Conservation (phyloP, 495 filamentous ascomycete genomes). For the Lasiosphaeria hispida region DNA sequence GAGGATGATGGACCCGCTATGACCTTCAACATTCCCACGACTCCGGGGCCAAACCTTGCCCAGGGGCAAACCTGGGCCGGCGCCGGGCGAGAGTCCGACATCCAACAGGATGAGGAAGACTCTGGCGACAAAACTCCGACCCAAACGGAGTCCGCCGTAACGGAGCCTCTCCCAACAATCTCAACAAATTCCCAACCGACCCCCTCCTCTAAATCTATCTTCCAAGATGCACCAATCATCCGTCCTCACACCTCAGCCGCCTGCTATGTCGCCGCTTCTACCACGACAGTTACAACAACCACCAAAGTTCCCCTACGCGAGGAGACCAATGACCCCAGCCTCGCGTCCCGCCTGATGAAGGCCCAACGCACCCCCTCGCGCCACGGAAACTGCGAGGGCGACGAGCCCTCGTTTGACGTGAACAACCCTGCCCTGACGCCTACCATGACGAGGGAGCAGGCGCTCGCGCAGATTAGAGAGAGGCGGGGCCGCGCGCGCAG, state of each 20-base stretch:
- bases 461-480: slow-evolving; percentile 54
- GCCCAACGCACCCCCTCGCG: slow-evolving; percentile 37
- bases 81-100: background rate
- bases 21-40: slow-evolving; percentile 38
- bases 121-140: slow-evolving; percentile 5
- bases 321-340: slow-evolving; percentile 26
- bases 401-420: slow-evolving; percentile 39
- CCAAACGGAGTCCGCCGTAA: background rate
- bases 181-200: background rate
- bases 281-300: slow-evolving; percentile 41
- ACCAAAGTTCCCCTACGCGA: slow-evolving; percentile 50
- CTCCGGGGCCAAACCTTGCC: slow-evolving; percentile 19
- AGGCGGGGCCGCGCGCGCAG: slow-evolving; percentile 46
- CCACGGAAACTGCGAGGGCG: slow-evolving; percentile 1
- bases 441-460: slow-evolving; percentile 57
- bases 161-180: background rate
- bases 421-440: slow-evolving; percentile 51
- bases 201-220: background rate
- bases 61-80: background rate
- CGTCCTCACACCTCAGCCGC: slow-evolving; percentile 40
- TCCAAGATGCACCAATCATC: slow-evolving; percentile 3
- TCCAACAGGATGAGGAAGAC: background rate
- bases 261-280: slow-evolving; percentile 36
- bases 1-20: slow-evolving; percentile 18
- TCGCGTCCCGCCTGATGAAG: slow-evolving; percentile 26